These are phyloP conservation scores for Pseudocercospora macadamiae DNA, from an alignment of 2,329 filamentous ascomycete genomes.

Conservation along the genomic window DNA sequence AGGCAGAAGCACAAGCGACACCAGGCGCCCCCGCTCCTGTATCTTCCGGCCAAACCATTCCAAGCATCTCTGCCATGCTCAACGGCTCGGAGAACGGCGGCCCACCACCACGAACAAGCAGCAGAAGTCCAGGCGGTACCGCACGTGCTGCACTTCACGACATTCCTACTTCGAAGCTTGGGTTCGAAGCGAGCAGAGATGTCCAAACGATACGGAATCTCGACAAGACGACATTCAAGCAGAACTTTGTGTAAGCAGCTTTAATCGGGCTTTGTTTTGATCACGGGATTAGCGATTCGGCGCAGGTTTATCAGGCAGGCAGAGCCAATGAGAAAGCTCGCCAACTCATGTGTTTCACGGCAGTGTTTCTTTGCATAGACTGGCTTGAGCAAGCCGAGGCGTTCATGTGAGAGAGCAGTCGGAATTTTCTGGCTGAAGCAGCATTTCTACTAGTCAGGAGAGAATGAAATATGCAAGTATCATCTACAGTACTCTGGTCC, in stretches of 20 bases:
- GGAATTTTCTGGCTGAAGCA: background rate
- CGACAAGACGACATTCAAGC: conserved; percentile 42
- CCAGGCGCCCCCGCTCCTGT: conserved; percentile 44
- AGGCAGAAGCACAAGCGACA: conserved; percentile 43
- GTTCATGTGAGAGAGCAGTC: background rate
- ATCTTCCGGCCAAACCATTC: conserved; percentile 48
- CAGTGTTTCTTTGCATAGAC: conserved; percentile 1
- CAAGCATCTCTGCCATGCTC: conserved; percentile 56
- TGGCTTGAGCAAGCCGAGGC: background rate
- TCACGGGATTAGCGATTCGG: conserved; percentile 17
- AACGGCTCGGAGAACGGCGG: conserved; percentile 37
- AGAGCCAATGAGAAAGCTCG: conserved; percentile 1
- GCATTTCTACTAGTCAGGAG: background rate
- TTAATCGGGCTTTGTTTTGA: conserved; percentile 1
- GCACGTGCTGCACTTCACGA: conserved; percentile 37
- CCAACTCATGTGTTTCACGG: background rate
- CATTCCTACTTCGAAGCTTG: conserved; percentile 43
- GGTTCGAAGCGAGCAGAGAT: conserved; percentile 42
- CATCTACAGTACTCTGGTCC: background rate
- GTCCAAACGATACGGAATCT: conserved; percentile 41
- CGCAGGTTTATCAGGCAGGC: conserved; percentile 5
- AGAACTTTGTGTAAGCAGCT: conserved; percentile 23
- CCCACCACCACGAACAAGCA: conserved; percentile 33
- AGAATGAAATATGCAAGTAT: background rate
- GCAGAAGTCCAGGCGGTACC: conserved; percentile 35